Evolutionary conservation across 306 rosid species (phyloP).

Genomic region (Cotoneaster glaucophyllus): DNA sequence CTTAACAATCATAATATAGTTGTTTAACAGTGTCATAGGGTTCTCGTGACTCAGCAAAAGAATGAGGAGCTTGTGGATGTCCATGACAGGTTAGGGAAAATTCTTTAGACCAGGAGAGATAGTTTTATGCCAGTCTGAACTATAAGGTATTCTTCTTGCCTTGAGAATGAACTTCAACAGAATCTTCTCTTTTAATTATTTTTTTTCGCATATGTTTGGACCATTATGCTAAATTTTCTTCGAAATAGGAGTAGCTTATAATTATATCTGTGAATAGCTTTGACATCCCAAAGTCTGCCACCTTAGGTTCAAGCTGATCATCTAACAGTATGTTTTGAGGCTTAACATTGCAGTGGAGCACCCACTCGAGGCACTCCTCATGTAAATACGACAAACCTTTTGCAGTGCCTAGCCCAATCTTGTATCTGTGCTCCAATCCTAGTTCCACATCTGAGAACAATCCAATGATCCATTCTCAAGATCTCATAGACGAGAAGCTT

Average conservation of each 20-base stretch:
- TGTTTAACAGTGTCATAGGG: too few relatives aligned
- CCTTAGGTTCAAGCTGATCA: constrained; percentile 23
- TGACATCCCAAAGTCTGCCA: constrained; percentile 43
- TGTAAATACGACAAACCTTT: constrained; percentile 40
- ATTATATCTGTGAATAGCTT: constrained; percentile 24
- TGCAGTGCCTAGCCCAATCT: constrained; percentile 36
- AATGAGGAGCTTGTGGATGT: background rate
- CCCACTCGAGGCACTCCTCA: constrained; percentile 45
- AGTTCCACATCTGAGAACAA: constrained; percentile 15
- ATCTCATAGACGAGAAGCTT: constrained; percentile 36
- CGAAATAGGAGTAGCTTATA: background rate
- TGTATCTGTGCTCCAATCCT: constrained; percentile 27
- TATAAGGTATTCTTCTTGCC: background rate
- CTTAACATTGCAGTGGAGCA: constrained; percentile 34
- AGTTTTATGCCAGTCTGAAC: background rate
- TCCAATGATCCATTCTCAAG: constrained; percentile 33
- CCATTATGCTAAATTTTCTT: background rate
- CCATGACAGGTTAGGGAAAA: background rate
- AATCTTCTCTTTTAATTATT: background rate
- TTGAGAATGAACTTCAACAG: background rate
- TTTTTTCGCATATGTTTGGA: background rate
- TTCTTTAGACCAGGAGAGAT: background rate
- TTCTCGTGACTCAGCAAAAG: background rate
- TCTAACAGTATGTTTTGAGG: constrained; percentile 42
- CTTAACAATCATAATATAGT: too few relatives aligned